Evolutionary conservation across 1,284 basidiomycete species (phyloP), one percentile per base, ranked within the genome.

Genomic region (Tremellales sp.): DNA sequence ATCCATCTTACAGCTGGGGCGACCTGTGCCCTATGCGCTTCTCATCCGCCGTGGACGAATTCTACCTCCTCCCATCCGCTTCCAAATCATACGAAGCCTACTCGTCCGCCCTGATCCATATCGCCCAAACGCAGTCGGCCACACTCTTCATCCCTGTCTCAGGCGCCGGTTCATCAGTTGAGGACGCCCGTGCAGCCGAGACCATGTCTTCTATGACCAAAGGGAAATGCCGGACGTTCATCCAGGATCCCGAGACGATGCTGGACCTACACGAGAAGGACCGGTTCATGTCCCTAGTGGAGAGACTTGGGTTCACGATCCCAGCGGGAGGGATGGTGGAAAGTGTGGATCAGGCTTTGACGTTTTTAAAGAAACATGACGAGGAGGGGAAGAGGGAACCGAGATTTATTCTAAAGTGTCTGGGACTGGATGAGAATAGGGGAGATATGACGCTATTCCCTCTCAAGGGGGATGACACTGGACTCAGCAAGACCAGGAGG

Each of bases 371-470:
- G 17, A 53, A 53, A 10, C 42, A 54, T 17, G 50, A 51, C 29
- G 49, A 53, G 26, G 42, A 52, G 26, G 54, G 45, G 29, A 49
- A 43, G 3, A 12, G 42, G 26, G 59, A 58, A 43, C 55, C 57
- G n/a, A 57, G 51, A 21, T 67, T 52, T 43, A 61, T 75, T 22
- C 56, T 74, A 53, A 74, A 73, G 45, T 71, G 68, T 53, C 69
- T 71, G 46, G 72, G 67, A 15, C 47, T 74, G 24, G 72, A 74
- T 50, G 72, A 75, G 49, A 63, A 75, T 39, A 49, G 75, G 17
- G 67, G 69, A 19, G 75, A 76, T 48, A 67, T 76, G 63, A 76
- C 74, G 4, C 57, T 68, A n/a, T 74, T 65, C 43, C 75, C 75
- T 1, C 53, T 75, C 12, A 44, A 50, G 21, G 56, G 51, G 11